Base-by-base conservation (phyloP, 345 rosid genomes). In the Murraya paniculata region DNA sequence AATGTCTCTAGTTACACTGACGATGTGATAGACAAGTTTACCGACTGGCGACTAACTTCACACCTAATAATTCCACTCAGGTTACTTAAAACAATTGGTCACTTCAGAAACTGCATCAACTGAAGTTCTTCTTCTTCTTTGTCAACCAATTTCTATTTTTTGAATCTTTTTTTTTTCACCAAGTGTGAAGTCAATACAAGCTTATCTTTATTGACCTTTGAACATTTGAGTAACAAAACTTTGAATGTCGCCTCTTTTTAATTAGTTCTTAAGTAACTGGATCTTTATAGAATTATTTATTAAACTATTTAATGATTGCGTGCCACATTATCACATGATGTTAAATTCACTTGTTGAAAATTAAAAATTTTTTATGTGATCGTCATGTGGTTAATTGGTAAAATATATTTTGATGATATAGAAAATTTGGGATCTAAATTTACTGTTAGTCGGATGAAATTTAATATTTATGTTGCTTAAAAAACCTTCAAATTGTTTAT, bases 131-230 rank as follows among this genome's bases (percentile, higher is more conserved):
- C 19, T n/a, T 22, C 14, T 48, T 50, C 27, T 4, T 21, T 45
- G 39, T 64, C 71, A 75, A 64, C 45, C 58, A 28, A 38, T 25
- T 10, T 74, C 16, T 45, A 0, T 3, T 61, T 21, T 30, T 48
- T 66, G 0, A 28, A 9, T 69, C 22, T 30, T 19, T 57, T 8
- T 33, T 21, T 9, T 4, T 4, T 4, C 8, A 27, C 68, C 45
- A 27, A 25, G 28, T 4, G 39, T 7, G 3, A 10, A 31, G 45
- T 75, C 78, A 41, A 60, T 9, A 35, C 18, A 25, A 60, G 21
- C 39, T 28, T 30, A 30, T 64, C 71, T 50, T 48, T 48, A 11
- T 64, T 75, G 71, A 64, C 62, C 60, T 31, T 75, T 75, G 71
- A 33, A 65, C 31, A 22, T 33, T 48, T 50, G 5, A 75, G 4